Base-by-base conservation (phyloP, 257 asterid genomes). In the Pogostemon cablin region DNA sequence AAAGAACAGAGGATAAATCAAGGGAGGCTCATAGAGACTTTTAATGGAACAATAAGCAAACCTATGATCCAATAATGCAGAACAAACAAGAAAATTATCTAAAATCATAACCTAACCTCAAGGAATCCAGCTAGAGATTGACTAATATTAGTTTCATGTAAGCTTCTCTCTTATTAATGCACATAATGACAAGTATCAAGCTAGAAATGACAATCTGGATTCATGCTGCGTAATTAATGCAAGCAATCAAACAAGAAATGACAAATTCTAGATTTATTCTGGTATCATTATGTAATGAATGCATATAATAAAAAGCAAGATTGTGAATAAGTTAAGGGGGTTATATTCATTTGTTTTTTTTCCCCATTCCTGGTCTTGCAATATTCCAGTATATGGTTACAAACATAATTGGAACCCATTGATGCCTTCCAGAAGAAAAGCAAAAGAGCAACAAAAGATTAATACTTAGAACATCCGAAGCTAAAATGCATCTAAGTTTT, bases 401-500 rank as follows among this genome's bases (percentile, higher is more conserved):
- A 52, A 74, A 79, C 78, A 78, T 72, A 78, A 76, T 75, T 75
- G 80, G 77, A 82, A 77, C 71, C 64, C 77, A 63, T 72, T 25
- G 32, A 25, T 25, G 32, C 32, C 32, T 25, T 25, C 32, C 32
- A 25, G 32, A 25, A 41, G 65, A 72, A 68, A 68, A 73, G 77
- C 80, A 76, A 62, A 65, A 68, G 71, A 72, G 77, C 78, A 81
- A 37, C 65, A 74, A 46, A 60, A 73, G 61, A 75, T 39, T 57
- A 72, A 78, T 70, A 86, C 72, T 72, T 75, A 73, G 75, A 82
- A 72, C 64, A 74, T 78, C 81, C 62, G 69, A 79, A 75, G 75
- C 78, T 68, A 78, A 77, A 84, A 85, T 79, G 73, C n/a, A 75
- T 73, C 75, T 68, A 72, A 64, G 78, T 78, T 73, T 66, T 74